Percentiles rank a stretch among this genome's conserved stretches.
phyloP scores from a whole-genome alignment of 768 basidiomycete species.

The Xerocomellus chrysenteron region DNA sequence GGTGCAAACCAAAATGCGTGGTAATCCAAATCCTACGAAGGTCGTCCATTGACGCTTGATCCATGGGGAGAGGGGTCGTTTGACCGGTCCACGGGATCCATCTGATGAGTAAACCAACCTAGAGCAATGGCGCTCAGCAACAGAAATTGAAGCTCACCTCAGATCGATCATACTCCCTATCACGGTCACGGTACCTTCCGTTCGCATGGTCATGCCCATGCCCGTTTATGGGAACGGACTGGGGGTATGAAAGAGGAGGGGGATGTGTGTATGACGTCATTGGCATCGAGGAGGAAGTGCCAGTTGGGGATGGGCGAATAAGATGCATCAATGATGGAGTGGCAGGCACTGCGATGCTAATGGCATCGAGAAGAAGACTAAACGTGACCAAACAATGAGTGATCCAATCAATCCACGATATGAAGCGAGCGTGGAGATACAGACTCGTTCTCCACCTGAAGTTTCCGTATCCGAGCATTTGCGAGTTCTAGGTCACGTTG shows the following conservation, averaged over 20 bases:
- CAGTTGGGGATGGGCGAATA: slow-evolving; percentile 27
- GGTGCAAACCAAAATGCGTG: background rate
- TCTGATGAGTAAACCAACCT: background rate
- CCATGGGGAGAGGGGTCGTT: slow-evolving; percentile 22
- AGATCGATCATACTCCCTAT: slow-evolving; percentile 24
- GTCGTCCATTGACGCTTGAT: slow-evolving; percentile 24
- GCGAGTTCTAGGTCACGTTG: slow-evolving; percentile 29
- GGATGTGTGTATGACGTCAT: slow-evolving; percentile 18
- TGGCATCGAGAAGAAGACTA: slow-evolving; percentile 35
- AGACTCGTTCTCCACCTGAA: slow-evolving; percentile 35
- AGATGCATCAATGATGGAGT: slow-evolving; percentile 34
- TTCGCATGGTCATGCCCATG: slow-evolving; percentile 25
- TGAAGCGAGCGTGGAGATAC: background rate
- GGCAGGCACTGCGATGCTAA: slow-evolving; percentile 32
- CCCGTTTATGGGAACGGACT: slow-evolving; percentile 22
- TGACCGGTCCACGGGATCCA: slow-evolving; percentile 17
- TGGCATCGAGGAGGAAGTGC: slow-evolving; percentile 17
- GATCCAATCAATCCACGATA: background rate
- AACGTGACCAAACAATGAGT: background rate
- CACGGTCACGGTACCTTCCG: slow-evolving; percentile 27
- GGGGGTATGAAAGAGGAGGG: slow-evolving; percentile 7
- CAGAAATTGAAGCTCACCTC: slow-evolving; percentile 10
- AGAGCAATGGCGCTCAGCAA: background rate
- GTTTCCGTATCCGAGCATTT: slow-evolving; percentile 27
- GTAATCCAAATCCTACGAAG: slow-evolving; percentile 11